Evolutionary conservation across 768 basidiomycete genomes (phyloP), one percentile per base, ranked within the genome.

Genomic region (Lactifluus subvellereus): DNA sequence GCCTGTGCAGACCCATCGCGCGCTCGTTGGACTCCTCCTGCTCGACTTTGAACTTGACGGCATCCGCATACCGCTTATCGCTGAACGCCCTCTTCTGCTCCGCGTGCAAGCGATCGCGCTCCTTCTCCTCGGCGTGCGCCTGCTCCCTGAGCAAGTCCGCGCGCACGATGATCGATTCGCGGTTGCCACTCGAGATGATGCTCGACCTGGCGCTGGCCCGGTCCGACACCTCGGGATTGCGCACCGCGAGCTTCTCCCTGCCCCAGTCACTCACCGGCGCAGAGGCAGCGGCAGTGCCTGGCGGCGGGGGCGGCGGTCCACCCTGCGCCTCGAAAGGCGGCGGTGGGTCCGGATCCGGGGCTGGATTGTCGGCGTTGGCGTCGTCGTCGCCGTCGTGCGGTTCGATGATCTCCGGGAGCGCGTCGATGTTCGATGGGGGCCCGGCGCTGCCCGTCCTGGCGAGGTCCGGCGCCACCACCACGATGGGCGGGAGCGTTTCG

Each of bases 61-160:
- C 73, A 22, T 70, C 67, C 53, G 66, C 65, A 50, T 62, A 60
- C 33, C 73, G 67, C 35, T 64, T 56, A 43, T 70, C 64, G 30
- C 65, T 35, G 54, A 68, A 37, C 27, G 75, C 76, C 51, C 57
- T 58, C 65, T 69, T 66, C 33, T 67, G 55, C 54, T 69, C 69
- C 7, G 40, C 13, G 37, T 63, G 57, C 47, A 75, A 64, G 43
- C 60, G 60, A 49, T 68, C 61, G 42, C 71, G 52, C 61, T 69
- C 68, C 53, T 64, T 67, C 61, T 74, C 73, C 59, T 69, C 67
- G 40, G 68, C 64, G 16, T 57, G 35, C 13, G 74, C 74, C 60
- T 71, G 55, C 18, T 71, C 61, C 45, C 76, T 66, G 4, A 73
- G 60, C 54, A 70, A 61, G 57, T 76, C 72, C 11, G 76, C 74